These are phyloP conservation scores for Tylopilus rubrobrunneus DNA, from an alignment of 768 basidiomycete species.

Conservation along the genomic window DNA sequence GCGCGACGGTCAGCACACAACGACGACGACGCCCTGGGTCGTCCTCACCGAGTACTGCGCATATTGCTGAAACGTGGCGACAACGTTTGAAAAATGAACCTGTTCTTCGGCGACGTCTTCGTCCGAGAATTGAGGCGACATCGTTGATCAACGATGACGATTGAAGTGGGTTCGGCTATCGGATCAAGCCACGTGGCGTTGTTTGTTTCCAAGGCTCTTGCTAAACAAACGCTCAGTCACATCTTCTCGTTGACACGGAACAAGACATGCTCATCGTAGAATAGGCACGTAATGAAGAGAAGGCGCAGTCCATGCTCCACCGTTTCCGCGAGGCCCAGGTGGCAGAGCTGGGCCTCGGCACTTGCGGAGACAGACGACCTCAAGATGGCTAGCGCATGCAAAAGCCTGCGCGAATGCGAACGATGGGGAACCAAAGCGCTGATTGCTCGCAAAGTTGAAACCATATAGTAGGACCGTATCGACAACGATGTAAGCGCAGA, in stretches of 20 bases:
- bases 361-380: constrained; percentile 82
- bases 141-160: not conserved
- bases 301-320: constrained; percentile 92
- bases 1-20: too few relatives aligned
- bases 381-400: constrained; percentile 87
- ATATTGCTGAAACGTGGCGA: constrained; percentile 73
- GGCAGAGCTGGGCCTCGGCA: constrained; percentile 88
- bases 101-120: constrained; percentile 53
- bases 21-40: not conserved
- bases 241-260: constrained; percentile 13
- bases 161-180: not conserved
- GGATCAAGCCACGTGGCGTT: constrained; percentile 17
- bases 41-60: constrained; percentile 55
- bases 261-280: not conserved
- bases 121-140: constrained; percentile 28
- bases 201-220: constrained; percentile 25
- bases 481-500: too few relatives aligned
- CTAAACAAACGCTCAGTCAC: constrained; percentile 18
- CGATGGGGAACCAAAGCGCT: too few relatives aligned
- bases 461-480: too few relatives aligned
- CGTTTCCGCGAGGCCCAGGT: constrained; percentile 97
- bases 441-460: too few relatives aligned
- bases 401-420: constrained; percentile 90
- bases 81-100: constrained; percentile 69
- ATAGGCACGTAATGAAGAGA: constrained; percentile 97